A percentile compares a stretch with the other conserved stretches of the same genome.
Evolutionary conservation across 306 rosid genomes (phyloP).

Genomic region (Phaseolus lunatus): DNA sequence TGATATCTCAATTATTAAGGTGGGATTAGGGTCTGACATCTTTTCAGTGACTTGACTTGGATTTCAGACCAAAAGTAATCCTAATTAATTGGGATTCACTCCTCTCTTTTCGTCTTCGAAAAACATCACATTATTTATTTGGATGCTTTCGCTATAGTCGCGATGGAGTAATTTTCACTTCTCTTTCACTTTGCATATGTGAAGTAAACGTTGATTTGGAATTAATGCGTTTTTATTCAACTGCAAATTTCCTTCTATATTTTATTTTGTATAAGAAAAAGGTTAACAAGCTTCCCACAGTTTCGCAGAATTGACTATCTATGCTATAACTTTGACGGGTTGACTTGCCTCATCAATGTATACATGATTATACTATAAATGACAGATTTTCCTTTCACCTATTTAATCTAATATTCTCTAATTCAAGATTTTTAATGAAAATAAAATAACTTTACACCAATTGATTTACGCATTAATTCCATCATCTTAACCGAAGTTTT

Average conservation of each 20-base stretch:
- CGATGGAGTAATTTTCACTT: background rate
- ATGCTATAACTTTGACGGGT: background rate
- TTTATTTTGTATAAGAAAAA: background rate
- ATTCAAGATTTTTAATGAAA: too few species aligned
- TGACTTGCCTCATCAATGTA: background rate
- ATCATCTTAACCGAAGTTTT: background rate
- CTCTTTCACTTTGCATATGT: background rate
- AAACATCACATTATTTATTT: background rate
- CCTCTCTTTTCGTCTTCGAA: too few species aligned
- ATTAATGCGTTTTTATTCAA: background rate
- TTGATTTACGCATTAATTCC: too few species aligned
- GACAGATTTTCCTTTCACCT: too few species aligned
- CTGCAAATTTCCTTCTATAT: background rate
- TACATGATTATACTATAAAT: too few species aligned
- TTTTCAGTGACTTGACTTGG: constrained; percentile 3
- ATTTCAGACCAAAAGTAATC: background rate
- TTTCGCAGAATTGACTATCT: background rate
- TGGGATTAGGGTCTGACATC: background rate
- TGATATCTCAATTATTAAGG: background rate
- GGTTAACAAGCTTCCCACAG: background rate
- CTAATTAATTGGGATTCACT: background rate
- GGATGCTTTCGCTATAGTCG: background rate
- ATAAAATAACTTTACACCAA: too few species aligned
- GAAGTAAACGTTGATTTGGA: background rate
- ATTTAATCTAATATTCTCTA: too few species aligned